phyloP scores from a whole-genome alignment of 129 eudicot species.

The Flaveria ramosissima region DNA sequence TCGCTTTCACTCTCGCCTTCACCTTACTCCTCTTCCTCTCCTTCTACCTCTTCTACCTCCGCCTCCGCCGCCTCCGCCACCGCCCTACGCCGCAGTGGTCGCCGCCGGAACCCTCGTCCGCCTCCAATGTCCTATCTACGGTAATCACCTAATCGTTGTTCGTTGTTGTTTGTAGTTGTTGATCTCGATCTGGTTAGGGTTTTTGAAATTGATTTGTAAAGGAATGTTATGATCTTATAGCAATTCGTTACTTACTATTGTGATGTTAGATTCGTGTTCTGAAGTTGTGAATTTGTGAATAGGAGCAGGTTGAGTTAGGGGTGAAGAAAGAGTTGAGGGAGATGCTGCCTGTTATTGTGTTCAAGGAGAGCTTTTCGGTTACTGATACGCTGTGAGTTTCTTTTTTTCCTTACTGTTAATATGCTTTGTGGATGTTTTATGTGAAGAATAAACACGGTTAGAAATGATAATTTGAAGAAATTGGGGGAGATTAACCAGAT shows the following conservation, averaged over 20 bases:
- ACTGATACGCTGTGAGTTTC: conserved; percentile 75
- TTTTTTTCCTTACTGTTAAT: neutral
- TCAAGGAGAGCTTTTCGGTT: conserved; percentile 73
- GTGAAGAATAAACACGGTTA: conserved; percentile 12
- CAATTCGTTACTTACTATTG: too few species aligned
- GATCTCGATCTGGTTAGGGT: conserved; percentile 10
- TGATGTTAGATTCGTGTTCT: too few species aligned
- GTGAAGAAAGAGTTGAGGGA: conserved; percentile 81
- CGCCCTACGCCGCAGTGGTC: conserved; percentile 30
- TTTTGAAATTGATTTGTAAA: conserved; percentile 2
- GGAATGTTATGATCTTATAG: too few species aligned
- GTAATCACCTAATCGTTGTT: conserved; percentile 20
- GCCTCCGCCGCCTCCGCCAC: conserved; percentile 57
- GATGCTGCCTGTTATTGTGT: conserved; percentile 81
- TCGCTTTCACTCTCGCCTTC: conserved; percentile 73
- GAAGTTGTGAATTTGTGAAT: neutral
- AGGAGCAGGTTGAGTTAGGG: conserved; percentile 59
- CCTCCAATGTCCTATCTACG: conserved; percentile 46
- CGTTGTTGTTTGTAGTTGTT: neutral
- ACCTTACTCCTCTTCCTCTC: conserved; percentile 65
- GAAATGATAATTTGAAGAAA: conserved; percentile 13
- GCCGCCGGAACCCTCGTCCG: conserved; percentile 38
- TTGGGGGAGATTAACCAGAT: conserved; percentile 17
- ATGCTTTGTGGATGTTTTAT: neutral
- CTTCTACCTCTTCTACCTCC: conserved; percentile 74